phyloP scores from a whole-genome alignment of 345 rosid species.

The Populus ilicifolia region DNA sequence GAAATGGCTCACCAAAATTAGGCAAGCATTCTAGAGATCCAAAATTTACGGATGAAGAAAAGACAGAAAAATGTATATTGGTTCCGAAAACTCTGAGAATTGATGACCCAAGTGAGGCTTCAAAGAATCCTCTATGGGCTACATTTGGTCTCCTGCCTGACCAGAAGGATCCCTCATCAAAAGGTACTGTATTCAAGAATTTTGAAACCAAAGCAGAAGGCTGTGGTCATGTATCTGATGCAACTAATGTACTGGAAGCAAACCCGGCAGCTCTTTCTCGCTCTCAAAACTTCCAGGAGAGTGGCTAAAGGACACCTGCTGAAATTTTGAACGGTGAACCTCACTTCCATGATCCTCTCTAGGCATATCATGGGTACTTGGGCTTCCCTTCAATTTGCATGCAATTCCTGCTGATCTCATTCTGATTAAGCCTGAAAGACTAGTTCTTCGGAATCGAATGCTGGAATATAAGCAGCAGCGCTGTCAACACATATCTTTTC shows the following conservation, averaged over 20 bases:
- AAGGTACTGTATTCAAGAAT: slow-evolving; percentile 31
- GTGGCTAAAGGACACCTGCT: slow-evolving; percentile 30
- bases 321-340: neutral
- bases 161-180: slow-evolving; percentile 29
- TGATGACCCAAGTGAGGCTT: slow-evolving; percentile 66
- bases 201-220: slow-evolving; percentile 31
- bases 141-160: slow-evolving; percentile 63
- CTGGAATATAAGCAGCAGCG: neutral
- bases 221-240: slow-evolving; percentile 25
- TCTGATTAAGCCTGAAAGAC: slow-evolving; percentile 1
- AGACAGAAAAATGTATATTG: slow-evolving; percentile 42
- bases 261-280: slow-evolving; percentile 71
- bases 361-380: neutral
- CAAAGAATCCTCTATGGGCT: slow-evolving; percentile 77
- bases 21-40: slow-evolving; percentile 75
- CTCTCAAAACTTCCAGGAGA: slow-evolving; percentile 52
- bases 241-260: slow-evolving; percentile 45
- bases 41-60: slow-evolving; percentile 35
- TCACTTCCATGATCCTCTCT: neutral
- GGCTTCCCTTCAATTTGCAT: neutral
- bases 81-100: slow-evolving; percentile 73
- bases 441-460: slow-evolving; percentile 4
- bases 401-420: neutral
- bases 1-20: slow-evolving; percentile 43
- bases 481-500: neutral